Evolutionary conservation across 805 yeast genomes (phyloP).

Genomic region (Pichia nanzhaoensis): DNA sequence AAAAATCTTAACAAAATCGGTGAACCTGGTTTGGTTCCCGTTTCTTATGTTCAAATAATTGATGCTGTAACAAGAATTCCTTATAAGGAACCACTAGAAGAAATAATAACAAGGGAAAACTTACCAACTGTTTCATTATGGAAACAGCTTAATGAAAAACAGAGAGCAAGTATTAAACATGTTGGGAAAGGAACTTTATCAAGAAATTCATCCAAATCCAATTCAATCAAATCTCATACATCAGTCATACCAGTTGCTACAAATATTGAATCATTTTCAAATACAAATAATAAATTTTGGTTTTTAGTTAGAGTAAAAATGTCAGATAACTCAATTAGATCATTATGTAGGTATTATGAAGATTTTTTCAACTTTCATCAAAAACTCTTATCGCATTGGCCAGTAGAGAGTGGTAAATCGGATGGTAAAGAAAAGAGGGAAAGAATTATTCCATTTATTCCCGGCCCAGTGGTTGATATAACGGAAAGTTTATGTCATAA

Average conservation of each 20-base stretch:
- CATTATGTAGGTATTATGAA: constrained; percentile 83
- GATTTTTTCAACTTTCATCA: constrained; percentile 95
- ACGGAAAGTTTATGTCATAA: constrained; percentile 61
- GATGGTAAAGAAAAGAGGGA: constrained; percentile 68
- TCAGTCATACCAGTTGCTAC: constrained; percentile 46
- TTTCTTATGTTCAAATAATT: constrained; percentile 77
- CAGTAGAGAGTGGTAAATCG: constrained; percentile 82
- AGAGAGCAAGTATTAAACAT: constrained; percentile 72
- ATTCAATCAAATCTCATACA: constrained; percentile 3
- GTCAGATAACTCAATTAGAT: constrained; percentile 61
- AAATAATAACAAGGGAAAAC: constrained; percentile 49
- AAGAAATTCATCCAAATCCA: constrained; percentile 14
- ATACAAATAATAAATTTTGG: constrained; percentile 86
- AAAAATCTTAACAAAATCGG: constrained; percentile 93
- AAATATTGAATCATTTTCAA: constrained; percentile 69
- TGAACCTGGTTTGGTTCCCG: constrained; percentile 96
- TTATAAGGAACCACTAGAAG: constrained; percentile 44
- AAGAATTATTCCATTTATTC: constrained; percentile 86
- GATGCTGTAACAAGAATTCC: constrained; percentile 64
- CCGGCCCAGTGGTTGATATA: constrained; percentile 91
- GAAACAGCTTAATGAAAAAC: constrained; percentile 85
- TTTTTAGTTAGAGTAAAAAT: constrained; percentile 65
- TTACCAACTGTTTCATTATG: constrained; percentile 94
- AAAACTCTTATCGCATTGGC: constrained; percentile 71
- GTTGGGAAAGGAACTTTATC: constrained; percentile 20